Evolutionary conservation across 225 moss, liverwort and hornwort species (phyloP), one percentile per base, ranked within the genome.

Genomic region (Sphagnum tenellum): DNA sequence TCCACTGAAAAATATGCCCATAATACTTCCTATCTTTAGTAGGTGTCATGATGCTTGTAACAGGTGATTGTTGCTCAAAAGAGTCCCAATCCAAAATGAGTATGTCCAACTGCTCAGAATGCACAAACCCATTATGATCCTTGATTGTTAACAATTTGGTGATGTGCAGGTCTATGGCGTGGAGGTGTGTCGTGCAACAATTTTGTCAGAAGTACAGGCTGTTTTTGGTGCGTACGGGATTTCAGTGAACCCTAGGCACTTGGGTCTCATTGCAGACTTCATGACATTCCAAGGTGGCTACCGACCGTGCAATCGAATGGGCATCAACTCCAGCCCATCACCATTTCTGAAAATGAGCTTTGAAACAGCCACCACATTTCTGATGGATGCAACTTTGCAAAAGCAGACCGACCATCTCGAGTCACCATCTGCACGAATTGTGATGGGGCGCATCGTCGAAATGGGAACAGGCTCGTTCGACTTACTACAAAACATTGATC

Each of bases 261-360:
- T 96, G 73, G 77, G 89, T 71, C 73, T 96, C 65, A 96, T 96
- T 57, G 79, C 95, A 7, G 95, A 96, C 63, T 96, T 92, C 66
- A 96, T 96, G 95, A 96, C 92, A 48, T 90, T 77, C 49, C 89
- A 88, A 77, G 95, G 95, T 44, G 92, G 92, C 47, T 96, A 92
- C 61, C 82, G 95, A 61, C 84, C 92, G 3, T 96, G 89, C 62
- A 96, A 96, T 61, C 82, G 95, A 67, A 63, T 88, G 71, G 95
- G 95, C 54, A 96, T 96, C 51, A 72, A 87, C 69, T 82, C 88
- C 4, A 92, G 86, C 71, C 80, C 92, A 7, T 96, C 95, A 2
- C 92, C 95, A 54, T 87, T 96, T 55, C 67, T 96, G 60, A 96
- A 96, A 71, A 96, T 96, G 95, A 96, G 89, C 77, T 96, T 92